Base-by-base conservation (phyloP, 805 yeast genomes). In the Komagataella kurtzmanii region DNA sequence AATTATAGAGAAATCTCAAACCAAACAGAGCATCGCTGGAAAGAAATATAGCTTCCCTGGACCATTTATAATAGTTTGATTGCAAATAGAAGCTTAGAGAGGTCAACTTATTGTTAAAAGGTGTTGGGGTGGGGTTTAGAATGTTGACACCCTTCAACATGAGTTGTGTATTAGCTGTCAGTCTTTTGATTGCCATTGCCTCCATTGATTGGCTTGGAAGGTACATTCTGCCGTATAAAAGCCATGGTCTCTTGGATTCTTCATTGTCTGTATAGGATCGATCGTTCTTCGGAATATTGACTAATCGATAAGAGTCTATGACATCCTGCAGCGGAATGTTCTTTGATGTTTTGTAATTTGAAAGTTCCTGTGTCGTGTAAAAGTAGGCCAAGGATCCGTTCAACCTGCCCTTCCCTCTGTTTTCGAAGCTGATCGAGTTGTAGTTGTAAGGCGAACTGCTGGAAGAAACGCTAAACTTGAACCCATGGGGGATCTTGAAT, bases 121-220 rank as follows among this genome's bases (percentile, higher is more conserved):
- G 59, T 51, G 58, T 60, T 24, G 62, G 19, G 6, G 46, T 47
- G 12, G 14, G 53, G 45, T 61, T 62, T 24, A 72, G 66, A 0
- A 77, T 87, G 60, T 87, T 86, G 30, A 89, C 79, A 61, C 93
- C 85, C 57, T 87, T 86, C 18, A 88, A 65, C 46, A 84, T 66
- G 14, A 90, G 53, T 60, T 88, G 96, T 1, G 86, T 72, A 23
- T 71, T 69, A 5, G 75, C 65, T 0, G 83, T 70, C 17, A 87
- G 59, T 52, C 88, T 69, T 55, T 84, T 79, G 45, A 88, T 79
- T 6, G 82, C 57, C 91, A 93, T 83, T 1, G 96, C 96, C 64
- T 91, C 98, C 2, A 93, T 67, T 6, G 85, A 82, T 17, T 87
- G 81, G 1, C 88, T 85, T 0, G 99, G 98, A 55, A 91, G 81